phyloP scores from a whole-genome alignment of 164 flowering plant species.

The Macadamia tetraphylla region DNA sequence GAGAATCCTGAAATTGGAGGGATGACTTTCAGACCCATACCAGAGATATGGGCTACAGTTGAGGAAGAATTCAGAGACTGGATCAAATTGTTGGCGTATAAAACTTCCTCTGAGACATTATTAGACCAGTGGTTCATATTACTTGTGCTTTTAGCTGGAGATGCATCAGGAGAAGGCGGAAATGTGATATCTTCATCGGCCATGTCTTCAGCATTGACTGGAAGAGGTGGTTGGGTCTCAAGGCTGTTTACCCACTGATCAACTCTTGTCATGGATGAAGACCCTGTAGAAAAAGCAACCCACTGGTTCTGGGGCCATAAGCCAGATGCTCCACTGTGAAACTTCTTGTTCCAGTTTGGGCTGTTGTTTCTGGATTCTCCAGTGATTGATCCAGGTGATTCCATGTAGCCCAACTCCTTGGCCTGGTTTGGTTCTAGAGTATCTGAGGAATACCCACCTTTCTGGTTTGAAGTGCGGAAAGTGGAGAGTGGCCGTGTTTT shows the following conservation, averaged over 20 bases:
- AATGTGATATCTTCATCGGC: conserved; percentile 23
- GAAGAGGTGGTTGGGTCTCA: conserved; percentile 20
- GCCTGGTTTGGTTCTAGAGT: conserved; percentile 55
- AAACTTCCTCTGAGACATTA: conserved; percentile 47
- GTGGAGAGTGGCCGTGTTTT: conserved; percentile 17
- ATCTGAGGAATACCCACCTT: conserved; percentile 81
- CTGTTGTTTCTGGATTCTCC: conserved; percentile 24
- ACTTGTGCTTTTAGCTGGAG: conserved; percentile 25
- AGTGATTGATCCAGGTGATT: conserved; percentile 42
- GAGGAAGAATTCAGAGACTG: conserved; percentile 77
- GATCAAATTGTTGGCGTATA: conserved; percentile 65
- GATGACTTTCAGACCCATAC: conserved; percentile 62
- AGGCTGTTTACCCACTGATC: conserved; percentile 81
- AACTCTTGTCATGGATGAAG: conserved; percentile 57
- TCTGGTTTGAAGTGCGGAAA: conserved; percentile 32
- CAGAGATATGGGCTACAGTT: conserved; percentile 71
- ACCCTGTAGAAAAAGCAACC: conserved; percentile 70
- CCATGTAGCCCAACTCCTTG: conserved; percentile 18
- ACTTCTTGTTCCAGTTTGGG: conserved; percentile 27
- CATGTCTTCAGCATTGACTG: conserved; percentile 19
- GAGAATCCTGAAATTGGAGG: conserved; percentile 53
- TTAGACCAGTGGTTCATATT: conserved; percentile 12
- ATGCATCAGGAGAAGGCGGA: conserved; percentile 41
- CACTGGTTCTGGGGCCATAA: conserved; percentile 80
- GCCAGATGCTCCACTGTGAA: conserved; percentile 35